These are phyloP conservation scores for Cerrena zonata DNA, from an alignment of 1,284 basidiomycete genomes.

Conservation along the genomic window DNA sequence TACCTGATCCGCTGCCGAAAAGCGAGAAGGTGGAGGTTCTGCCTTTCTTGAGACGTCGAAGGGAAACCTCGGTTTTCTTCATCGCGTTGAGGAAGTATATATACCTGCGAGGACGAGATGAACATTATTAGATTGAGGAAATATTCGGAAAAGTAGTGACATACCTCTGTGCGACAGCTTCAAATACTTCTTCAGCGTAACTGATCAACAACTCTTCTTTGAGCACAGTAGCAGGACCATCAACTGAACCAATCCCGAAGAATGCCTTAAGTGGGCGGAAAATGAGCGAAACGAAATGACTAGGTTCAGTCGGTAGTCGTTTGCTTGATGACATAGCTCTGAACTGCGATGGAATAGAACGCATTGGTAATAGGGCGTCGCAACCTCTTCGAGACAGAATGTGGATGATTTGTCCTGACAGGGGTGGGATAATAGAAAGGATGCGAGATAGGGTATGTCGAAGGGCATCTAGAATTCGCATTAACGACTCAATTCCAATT, in stretches of 20 bases:
- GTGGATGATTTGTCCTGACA: slow-evolving; percentile 61
- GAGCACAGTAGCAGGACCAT: slow-evolving; percentile 53
- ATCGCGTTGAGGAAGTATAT: slow-evolving; percentile 70
- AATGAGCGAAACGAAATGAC: slow-evolving; percentile 78
- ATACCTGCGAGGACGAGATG: slow-evolving; percentile 54
- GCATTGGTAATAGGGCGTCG: slow-evolving; percentile 81
- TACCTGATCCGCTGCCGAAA: slow-evolving; percentile 49
- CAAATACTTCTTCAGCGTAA: slow-evolving; percentile 66
- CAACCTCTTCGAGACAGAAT: slow-evolving; percentile 76
- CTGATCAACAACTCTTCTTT: slow-evolving; percentile 46
- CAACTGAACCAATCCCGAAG: slow-evolving; percentile 56
- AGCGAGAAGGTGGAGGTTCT: slow-evolving; percentile 76
- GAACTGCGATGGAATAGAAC: slow-evolving; percentile 83
- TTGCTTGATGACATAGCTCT: slow-evolving; percentile 71
- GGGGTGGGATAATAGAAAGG: slow-evolving; percentile 42
- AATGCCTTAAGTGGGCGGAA: slow-evolving; percentile 78
- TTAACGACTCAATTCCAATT: neutral
- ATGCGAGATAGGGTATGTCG: slow-evolving; percentile 44
- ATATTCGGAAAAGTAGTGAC: too few relatives aligned
- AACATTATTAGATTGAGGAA: too few relatives aligned
- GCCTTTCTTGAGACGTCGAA: slow-evolving; percentile 79
- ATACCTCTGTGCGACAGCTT: slow-evolving; percentile 67
- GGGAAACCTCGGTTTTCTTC: slow-evolving; percentile 85
- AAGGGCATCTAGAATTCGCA: slow-evolving; percentile 46
- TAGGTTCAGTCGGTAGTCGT: slow-evolving; percentile 66